phyloP scores from a whole-genome alignment of 2,329 filamentous ascomycete genomes.

The Lachnellula hyalina region DNA sequence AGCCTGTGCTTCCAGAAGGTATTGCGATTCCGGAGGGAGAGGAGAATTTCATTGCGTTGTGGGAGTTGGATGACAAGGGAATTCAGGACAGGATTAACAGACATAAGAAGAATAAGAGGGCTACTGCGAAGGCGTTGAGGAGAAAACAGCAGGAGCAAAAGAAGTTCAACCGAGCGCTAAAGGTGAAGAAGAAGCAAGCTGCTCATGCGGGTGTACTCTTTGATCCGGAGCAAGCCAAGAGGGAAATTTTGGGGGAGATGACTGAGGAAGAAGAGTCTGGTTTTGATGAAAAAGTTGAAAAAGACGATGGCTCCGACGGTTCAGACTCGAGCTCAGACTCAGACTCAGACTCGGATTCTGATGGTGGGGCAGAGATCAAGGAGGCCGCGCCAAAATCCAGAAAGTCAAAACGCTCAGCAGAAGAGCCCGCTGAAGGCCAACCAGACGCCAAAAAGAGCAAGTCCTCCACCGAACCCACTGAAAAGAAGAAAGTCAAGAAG shows the following conservation, averaged over 20 bases:
- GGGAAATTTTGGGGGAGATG: conserved; percentile 18
- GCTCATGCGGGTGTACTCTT: conserved; percentile 19
- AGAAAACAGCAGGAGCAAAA: conserved; percentile 23
- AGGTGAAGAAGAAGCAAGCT: conserved; percentile 21
- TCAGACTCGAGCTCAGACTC: conserved; percentile 8
- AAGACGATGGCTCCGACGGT: not conserved
- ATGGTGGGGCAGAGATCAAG: conserved; percentile 10
- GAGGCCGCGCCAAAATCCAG: conserved; percentile 1
- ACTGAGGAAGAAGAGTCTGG: not conserved
- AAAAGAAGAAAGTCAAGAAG: conserved; percentile 7
- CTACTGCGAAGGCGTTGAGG: conserved; percentile 16
- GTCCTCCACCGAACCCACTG: not conserved
- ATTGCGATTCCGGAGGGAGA: conserved; percentile 28
- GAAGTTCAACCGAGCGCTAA: conserved; percentile 26
- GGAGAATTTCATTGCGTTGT: conserved; percentile 29
- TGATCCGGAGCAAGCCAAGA: conserved; percentile 21
- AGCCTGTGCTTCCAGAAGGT: conserved; percentile 27
- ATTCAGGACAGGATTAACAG: conserved; percentile 23
- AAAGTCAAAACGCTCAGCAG: conserved; percentile 1
- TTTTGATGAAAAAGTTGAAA: not conserved
- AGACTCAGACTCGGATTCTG: conserved; percentile 7
- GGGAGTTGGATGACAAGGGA: conserved; percentile 31
- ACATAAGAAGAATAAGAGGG: conserved; percentile 18
- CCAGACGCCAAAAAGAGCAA: conserved; percentile 1
- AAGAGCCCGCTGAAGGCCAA: conserved; percentile 8